Evolutionary conservation across 1,284 basidiomycete genomes (phyloP), one percentile per base, ranked within the genome.

Genomic region (Fomitopsis pinicola): DNA sequence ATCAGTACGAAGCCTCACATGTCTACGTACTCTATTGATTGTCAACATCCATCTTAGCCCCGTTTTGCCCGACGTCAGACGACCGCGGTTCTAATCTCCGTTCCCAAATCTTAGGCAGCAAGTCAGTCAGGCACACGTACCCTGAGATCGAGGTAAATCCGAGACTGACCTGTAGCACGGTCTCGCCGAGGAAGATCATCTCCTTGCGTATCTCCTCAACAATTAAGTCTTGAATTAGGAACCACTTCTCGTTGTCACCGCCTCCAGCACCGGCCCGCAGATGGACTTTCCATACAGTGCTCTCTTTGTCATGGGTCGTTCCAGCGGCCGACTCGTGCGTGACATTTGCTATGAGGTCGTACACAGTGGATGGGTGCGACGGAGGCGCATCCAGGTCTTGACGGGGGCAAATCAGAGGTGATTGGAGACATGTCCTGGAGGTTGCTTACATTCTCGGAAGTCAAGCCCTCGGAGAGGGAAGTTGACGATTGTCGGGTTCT

Each of bases 401-500:
- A 62, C 61, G 59, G 57, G 26, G 62, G 61, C 48, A 56, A 60
- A 62, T 63, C 59, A 63, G 50, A 52, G 9, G 62, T 42, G 28
- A 46, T 42, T 54, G 50, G 22, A 17, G 10, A 5, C 28, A 62
- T 42, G 12, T 22, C 35, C 3, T 26, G 22, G 38, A 15, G 8
- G 22, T 28, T 17, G 80, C 92, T 71, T 73, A 96, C 94, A 98
- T 57, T 94, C 93, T 66, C 78, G 79, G 74, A 98, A 89, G 75
- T 98, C 95, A 22, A 99, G 83, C 0, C 95, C 95, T 61, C 93
- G 86, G 50, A 98, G 82, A 12, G 95, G 95, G 72, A 98, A 99
- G 72, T 97, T 98, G 68, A 99, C 93, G 63, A 99, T 96, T 1
- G 97, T 99, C 2, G 96, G 96, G 72, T 99, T 99, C 75, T 98